Base-by-base conservation (phyloP, 176 grass and related monocot genomes). In the Thinopyrum elongatum region DNA sequence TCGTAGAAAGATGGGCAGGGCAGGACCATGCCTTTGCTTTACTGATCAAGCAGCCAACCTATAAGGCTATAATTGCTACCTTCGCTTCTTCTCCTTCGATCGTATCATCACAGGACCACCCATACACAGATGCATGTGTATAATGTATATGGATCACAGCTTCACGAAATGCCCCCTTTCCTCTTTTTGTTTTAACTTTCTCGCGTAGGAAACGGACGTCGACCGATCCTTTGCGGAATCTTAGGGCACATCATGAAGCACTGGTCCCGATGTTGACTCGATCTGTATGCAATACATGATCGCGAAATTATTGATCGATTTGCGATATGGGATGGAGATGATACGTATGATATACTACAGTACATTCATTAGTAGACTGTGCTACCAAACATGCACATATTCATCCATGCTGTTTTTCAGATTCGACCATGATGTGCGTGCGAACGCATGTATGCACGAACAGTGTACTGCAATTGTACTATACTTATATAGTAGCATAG, bases 251-350 rank as follows among this genome's bases (percentile, higher is more conserved):
- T 78, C 70, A 74, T 41, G 22, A 36, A 57, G 49, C 35, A 64
- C 53, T 83, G 42, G 30, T 65, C 51, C 79, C 72, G 72, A 86
- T 71, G 88, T 64, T 55, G 88, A 90, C 53, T 55, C 11, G 34
- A 72, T 73, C 38, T 25, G 22, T 8, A 7, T 29, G 61, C 46
- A 47, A 47, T 71, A 23, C 36, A 72, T 60, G 73, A 82, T 70
- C 23, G 39, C 22, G 33, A 65, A 78, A 49, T 78, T 49, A 73
- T 83, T 86, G 84, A 78, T 78, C 77, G 84, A 34, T 64, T 70
- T 61, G 17, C 6, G 77, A 80, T 42, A 53, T 26, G 70, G 57
- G 65, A 80, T 73, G 26, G 0, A 19, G 39, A 74, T 75, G 27
- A 76, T 58, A 68, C 6, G 69, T 53, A 53, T 16, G 49, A 53